These are phyloP conservation scores for Penicillium frequentans DNA, from an alignment of 2,329 filamentous ascomycete species.

Conservation along the genomic window DNA sequence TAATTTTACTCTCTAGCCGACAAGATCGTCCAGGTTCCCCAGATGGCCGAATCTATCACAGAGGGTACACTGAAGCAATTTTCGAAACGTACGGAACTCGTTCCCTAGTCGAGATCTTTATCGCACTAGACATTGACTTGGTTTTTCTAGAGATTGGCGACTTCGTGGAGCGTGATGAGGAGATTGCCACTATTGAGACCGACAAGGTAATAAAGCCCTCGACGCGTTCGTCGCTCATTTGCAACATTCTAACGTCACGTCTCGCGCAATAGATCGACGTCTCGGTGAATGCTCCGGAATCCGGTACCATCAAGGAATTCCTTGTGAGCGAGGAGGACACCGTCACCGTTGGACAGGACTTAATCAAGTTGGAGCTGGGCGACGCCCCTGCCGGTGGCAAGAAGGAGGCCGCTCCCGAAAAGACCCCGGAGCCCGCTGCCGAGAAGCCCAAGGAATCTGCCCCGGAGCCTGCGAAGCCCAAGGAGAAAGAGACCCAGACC, in stretches of 20 bases:
- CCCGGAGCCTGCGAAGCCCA: conserved; percentile 29
- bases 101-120: background rate
- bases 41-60: conserved; percentile 98
- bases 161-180: conserved; percentile 91
- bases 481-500: conserved; percentile 18
- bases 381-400: conserved; percentile 57
- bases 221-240: background rate
- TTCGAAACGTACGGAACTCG: conserved; percentile 64
- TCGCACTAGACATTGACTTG: conserved; percentile 17
- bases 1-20: conserved; percentile 58
- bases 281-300: conserved; percentile 87
- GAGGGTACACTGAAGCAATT: conserved; percentile 97
- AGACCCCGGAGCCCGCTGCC: conserved; percentile 57
- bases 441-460: conserved; percentile 56
- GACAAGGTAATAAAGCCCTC: conserved; percentile 74
- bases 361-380: conserved; percentile 82
- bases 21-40: conserved; percentile 84
- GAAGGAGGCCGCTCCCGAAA: conserved; percentile 55
- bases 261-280: conserved; percentile 74
- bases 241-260: background rate
- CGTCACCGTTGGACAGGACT: conserved; percentile 88
- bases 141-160: conserved; percentile 70
- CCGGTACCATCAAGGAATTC: conserved; percentile 88
- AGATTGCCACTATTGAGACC: conserved; percentile 97
- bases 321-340: conserved; percentile 93